Conservation (phyloP, 192 early-diverging fungal genomes). For the Martensiomyces pterosporus region DNA sequence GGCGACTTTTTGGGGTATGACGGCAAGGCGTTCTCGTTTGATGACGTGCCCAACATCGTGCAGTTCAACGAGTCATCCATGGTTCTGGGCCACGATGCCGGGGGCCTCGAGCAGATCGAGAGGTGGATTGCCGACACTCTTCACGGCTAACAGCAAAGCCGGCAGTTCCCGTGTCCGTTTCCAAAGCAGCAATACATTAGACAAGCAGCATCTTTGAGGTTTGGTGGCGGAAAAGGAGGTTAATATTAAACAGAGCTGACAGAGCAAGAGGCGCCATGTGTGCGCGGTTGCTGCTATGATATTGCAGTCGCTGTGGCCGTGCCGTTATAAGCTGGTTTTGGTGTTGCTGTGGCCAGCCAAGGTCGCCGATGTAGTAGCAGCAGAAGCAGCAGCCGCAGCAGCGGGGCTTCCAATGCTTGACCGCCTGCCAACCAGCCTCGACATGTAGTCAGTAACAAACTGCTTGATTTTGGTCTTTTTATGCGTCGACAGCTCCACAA, state of each 20-base stretch:
- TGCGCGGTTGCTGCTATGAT: too few relatives aligned
- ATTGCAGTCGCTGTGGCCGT: too few relatives aligned
- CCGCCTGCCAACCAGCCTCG: constrained; percentile 19
- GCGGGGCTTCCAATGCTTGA: neutral
- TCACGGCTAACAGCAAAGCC: too few relatives aligned
- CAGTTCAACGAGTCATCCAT: constrained; percentile 64
- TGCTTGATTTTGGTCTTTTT: constrained; percentile 49
- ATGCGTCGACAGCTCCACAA: constrained; percentile 40
- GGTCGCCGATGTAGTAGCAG: constrained; percentile 2
- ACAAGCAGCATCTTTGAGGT: too few relatives aligned
- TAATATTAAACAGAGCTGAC: too few relatives aligned
- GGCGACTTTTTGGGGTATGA: constrained; percentile 78
- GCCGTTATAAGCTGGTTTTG: too few relatives aligned
- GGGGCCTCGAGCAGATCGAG: constrained; percentile 56
- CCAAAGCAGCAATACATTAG: too few relatives aligned
- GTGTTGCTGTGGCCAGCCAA: neutral
- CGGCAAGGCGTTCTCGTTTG: constrained; percentile 73
- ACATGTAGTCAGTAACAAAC: constrained; percentile 45
- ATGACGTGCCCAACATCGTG: constrained; percentile 69
- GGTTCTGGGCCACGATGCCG: constrained; percentile 45
- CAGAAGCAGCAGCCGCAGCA: neutral
- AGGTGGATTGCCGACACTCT: constrained; percentile 56
- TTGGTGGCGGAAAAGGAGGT: too few relatives aligned
- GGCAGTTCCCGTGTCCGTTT: too few relatives aligned
- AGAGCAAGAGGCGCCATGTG: too few relatives aligned